phyloP scores from a whole-genome alignment of 208 protist genomes.

The Angomonas desouzai region DNA sequence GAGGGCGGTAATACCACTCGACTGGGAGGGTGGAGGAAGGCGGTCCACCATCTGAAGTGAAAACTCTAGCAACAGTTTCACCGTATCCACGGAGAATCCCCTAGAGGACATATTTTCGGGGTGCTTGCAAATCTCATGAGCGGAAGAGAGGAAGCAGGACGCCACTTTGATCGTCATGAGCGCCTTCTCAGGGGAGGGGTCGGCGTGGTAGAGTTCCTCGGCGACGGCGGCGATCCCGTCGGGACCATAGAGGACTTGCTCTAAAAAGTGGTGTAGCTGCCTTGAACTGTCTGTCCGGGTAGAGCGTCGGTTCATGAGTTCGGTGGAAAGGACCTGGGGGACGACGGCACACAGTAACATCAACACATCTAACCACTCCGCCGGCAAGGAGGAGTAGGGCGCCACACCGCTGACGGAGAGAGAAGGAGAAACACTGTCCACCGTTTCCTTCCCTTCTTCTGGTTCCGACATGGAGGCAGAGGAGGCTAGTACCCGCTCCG shows the following conservation, averaged over 20 bases:
- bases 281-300: background rate
- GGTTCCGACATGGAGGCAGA: background rate
- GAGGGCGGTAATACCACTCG: background rate
- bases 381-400: background rate
- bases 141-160: conserved; percentile 17
- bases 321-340: background rate
- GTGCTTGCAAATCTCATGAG: conserved; percentile 19
- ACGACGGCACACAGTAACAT: background rate
- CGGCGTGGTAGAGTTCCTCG: background rate
- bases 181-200: conserved; percentile 17
- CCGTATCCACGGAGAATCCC: background rate
- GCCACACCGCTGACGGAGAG: background rate
- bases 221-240: background rate
- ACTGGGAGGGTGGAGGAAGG: conserved; percentile 11
- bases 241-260: background rate
- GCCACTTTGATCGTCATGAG: conserved; percentile 19
- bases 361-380: background rate
- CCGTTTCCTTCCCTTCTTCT: background rate
- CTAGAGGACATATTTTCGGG: conserved; percentile 4
- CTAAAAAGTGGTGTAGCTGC: background rate
- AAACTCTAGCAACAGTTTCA: conserved; percentile 29
- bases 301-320: background rate
- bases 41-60: conserved; percentile 14
- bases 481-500: background rate
- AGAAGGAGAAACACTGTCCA: background rate